phyloP scores from a whole-genome alignment of 495 filamentous ascomycete genomes.

The Aspergillus nanangensis region DNA sequence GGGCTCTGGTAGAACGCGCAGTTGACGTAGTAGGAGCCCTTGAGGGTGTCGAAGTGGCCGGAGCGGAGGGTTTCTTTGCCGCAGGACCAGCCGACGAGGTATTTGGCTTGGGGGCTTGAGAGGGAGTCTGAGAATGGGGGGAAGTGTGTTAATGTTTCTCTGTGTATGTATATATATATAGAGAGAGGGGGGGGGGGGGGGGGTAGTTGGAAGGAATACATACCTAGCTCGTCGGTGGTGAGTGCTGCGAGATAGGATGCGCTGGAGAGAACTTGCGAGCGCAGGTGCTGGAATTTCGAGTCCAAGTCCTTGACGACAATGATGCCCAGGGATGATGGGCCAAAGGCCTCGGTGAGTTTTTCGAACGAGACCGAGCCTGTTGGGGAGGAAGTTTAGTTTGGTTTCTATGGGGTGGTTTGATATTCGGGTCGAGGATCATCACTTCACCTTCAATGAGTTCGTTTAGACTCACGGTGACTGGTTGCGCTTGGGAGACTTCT shows the following conservation, averaged over 20 bases:
- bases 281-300: slow-evolving; percentile 58
- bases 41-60: slow-evolving; percentile 84
- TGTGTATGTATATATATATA: not conserved
- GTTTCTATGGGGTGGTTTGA: too few relatives aligned
- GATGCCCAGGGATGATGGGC: slow-evolving; percentile 86
- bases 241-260: slow-evolving; percentile 87
- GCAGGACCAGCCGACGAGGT: slow-evolving; percentile 68
- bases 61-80: slow-evolving; percentile 92
- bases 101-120: slow-evolving; percentile 46
- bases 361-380: slow-evolving; percentile 70
- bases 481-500: slow-evolving; percentile 28
- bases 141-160: too few relatives aligned
- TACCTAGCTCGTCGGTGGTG: slow-evolving; percentile 67
- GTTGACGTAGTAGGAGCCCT: slow-evolving; percentile 96
- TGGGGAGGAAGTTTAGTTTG: too few relatives aligned
- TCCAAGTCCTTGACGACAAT: slow-evolving; percentile 86
- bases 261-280: slow-evolving; percentile 73
- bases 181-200: too few relatives aligned
- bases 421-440: too few relatives aligned
- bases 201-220: slow-evolving; percentile 6
- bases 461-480: slow-evolving; percentile 51
- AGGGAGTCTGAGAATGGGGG: slow-evolving; percentile 47
- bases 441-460: slow-evolving; percentile 40
- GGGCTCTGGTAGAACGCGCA: slow-evolving; percentile 85
- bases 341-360: slow-evolving; percentile 80